Evolutionary conservation across 495 filamentous ascomycete species (phyloP), one percentile per base, ranked within the genome.

Genomic region (Penicillium argentinense): DNA sequence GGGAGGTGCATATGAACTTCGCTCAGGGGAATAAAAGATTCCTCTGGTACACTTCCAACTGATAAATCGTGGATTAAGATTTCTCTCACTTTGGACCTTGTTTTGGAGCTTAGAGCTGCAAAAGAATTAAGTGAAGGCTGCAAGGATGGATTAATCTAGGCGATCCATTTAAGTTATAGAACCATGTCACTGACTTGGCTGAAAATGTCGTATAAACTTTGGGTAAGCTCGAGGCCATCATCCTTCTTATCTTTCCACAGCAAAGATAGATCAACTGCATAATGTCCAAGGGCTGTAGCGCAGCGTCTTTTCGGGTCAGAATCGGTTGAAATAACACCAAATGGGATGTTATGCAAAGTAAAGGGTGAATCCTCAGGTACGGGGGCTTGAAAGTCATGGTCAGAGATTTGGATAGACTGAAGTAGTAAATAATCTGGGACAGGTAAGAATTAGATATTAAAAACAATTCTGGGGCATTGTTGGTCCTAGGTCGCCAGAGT

Each of bases 341-440:
- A 91, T 11, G 89, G 89, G 43, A 95, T 80, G 65, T 93, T 93
- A 48, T 79, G 70, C 21, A 95, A 70, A 21, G 87, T 87, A 71
- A 95, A 95, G 46, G 78, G 75, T n/a, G n/a, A n/a, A n/a, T n/a
- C n/a, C n/a, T n/a, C n/a, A n/a, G n/a, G n/a, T n/a, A n/a, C n/a
- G n/a, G n/a, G n/a, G n/a, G n/a, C n/a, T n/a, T n/a, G n/a, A n/a
- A n/a, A n/a, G n/a, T n/a, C n/a, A n/a, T n/a, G n/a, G n/a, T n/a
- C n/a, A n/a, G n/a, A n/a, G n/a, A n/a, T n/a, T n/a, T n/a, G n/a
- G n/a, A n/a, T n/a, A n/a, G n/a, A n/a, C n/a, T n/a, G n/a, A n/a
- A n/a, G n/a, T n/a, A n/a, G n/a, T n/a, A n/a, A n/a, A n/a, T n/a
- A n/a, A n/a, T n/a, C n/a, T n/a, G n/a, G n/a, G n/a, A n/a, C n/a